phyloP scores from a whole-genome alignment of 1,284 basidiomycete species.

The Sporisorium scitamineum region DNA sequence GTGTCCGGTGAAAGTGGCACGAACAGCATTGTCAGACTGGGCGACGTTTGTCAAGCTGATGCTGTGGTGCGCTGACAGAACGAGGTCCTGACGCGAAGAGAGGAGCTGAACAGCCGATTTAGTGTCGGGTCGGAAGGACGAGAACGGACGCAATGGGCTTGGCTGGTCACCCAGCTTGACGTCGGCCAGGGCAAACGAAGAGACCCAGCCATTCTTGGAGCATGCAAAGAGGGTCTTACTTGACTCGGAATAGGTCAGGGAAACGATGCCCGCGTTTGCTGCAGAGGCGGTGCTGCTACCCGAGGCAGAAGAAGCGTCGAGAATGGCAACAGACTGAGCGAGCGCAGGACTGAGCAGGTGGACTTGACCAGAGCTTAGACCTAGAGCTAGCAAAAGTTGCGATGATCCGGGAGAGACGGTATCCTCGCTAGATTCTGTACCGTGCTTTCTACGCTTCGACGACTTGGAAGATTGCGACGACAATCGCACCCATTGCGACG shows the following conservation, averaged over 20 bases:
- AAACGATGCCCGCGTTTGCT: conserved; percentile 43
- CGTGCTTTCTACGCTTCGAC: conserved; percentile 55
- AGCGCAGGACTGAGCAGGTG: conserved; percentile 59
- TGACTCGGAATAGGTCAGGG: conserved; percentile 39
- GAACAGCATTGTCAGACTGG: conserved; percentile 15
- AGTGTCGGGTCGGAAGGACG: conserved; percentile 46
- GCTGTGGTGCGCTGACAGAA: conserved; percentile 59
- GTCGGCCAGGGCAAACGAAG: conserved; percentile 34
- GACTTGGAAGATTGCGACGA: conserved; percentile 30
- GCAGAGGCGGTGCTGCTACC: conserved; percentile 48
- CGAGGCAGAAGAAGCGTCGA: conserved; percentile 53
- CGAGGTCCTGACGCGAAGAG: conserved; percentile 20
- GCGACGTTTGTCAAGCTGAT: conserved; percentile 41
- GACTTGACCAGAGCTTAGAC: conserved; percentile 55
- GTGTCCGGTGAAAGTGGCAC: conserved; percentile 56
- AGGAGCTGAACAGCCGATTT: conserved; percentile 47
- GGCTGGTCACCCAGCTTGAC: conserved; percentile 39
- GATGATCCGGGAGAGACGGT: conserved; percentile 15
- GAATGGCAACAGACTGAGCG: conserved; percentile 55
- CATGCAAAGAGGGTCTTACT: conserved; percentile 44
- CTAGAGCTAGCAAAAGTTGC: conserved; percentile 60
- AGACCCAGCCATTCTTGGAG: conserved; percentile 58
- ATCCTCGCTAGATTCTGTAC: conserved; percentile 26
- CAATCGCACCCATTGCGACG: conserved; percentile 45
- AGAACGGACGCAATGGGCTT: conserved; percentile 25